Conservation (phyloP, 306 rosid species). For the Acacia crassicarpa region DNA sequence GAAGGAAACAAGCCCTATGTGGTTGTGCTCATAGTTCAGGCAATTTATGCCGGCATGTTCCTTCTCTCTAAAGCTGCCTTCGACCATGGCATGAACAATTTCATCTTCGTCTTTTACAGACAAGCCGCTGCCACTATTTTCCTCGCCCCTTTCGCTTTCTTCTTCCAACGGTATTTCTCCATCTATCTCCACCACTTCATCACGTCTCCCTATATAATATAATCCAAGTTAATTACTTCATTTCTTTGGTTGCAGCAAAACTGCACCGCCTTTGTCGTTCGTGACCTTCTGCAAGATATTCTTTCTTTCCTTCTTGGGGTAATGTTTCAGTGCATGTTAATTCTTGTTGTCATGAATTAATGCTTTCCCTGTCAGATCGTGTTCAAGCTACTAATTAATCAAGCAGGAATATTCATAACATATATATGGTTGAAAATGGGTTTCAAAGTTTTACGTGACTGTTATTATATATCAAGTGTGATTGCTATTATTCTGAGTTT, state of each 20-base stretch:
- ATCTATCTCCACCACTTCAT: background rate
- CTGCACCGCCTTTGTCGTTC: conserved; percentile 60
- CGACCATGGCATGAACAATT: conserved; percentile 77
- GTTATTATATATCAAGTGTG: background rate
- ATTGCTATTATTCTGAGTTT: background rate
- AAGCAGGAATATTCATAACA: background rate
- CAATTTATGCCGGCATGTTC: conserved; percentile 68
- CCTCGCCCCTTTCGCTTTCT: conserved; percentile 55
- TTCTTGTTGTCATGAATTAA: background rate
- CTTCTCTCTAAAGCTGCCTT: conserved; percentile 75
- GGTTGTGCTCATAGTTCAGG: conserved; percentile 52
- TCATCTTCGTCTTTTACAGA: conserved; percentile 72
- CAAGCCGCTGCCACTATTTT: conserved; percentile 64
- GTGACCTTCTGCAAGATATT: conserved; percentile 69
- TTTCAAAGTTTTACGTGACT: background rate
- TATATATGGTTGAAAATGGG: background rate
- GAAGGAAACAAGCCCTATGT: conserved; percentile 39
- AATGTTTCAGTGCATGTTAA: conserved; percentile 21
- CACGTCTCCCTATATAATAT: too few species aligned
- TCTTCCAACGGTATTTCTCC: conserved; percentile 50
- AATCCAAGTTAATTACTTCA: background rate
- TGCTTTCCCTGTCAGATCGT: background rate
- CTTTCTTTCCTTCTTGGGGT: conserved; percentile 74
- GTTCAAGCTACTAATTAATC: background rate
- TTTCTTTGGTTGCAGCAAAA: conserved; percentile 45